phyloP scores from a whole-genome alignment of 805 yeast species.

The Ogataea sp. region DNA sequence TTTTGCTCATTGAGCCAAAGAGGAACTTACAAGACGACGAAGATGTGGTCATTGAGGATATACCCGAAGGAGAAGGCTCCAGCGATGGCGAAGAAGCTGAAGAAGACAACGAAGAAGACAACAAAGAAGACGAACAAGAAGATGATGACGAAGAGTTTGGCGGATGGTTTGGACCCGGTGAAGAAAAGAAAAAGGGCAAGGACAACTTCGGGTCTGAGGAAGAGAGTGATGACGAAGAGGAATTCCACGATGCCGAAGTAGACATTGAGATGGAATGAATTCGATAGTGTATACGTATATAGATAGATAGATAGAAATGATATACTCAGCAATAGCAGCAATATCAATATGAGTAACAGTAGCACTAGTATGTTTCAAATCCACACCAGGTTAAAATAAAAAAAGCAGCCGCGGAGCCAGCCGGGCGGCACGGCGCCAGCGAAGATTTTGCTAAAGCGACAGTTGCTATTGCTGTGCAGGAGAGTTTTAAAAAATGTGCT shows the following conservation, averaged over 20 bases:
- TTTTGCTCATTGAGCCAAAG: conserved; percentile 28
- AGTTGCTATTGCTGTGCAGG: no score
- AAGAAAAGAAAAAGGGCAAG: conserved; percentile 17
- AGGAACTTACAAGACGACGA: conserved; percentile 9
- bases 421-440: no score
- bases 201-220: conserved; percentile 28
- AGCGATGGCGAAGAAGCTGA: conserved; percentile 22
- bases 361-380: no score
- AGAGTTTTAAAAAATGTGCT: no score
- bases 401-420: background rate
- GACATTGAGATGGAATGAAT: conserved; percentile 7
- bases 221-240: conserved; percentile 27
- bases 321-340: no score
- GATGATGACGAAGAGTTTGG: conserved; percentile 26
- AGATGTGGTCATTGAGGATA: conserved; percentile 21
- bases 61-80: conserved; percentile 19
- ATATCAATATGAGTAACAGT: no score
- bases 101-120: conserved; percentile 13
- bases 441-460: no score
- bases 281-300: background rate
- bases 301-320: background rate
- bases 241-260: no score
- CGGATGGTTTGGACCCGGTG: conserved; percentile 28
- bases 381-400: background rate
- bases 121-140: conserved; percentile 1